These are phyloP conservation scores for Raddia guianensis DNA, from an alignment of 176 grass and related monocot species.

Conservation along the genomic window DNA sequence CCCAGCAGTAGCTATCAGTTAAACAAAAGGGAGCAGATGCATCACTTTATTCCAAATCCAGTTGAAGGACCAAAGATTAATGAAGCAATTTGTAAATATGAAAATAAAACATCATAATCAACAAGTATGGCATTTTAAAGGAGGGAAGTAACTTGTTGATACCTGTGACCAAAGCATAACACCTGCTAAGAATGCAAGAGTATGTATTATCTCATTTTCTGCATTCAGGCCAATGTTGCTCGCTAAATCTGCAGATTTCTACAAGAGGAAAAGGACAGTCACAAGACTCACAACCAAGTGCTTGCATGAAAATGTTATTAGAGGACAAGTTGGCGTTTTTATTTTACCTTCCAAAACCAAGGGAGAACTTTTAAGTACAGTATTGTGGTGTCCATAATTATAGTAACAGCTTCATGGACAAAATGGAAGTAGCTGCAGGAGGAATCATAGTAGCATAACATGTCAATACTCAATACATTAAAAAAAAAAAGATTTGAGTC, in stretches of 20 bases:
- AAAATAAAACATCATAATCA: neutral
- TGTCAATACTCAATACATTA: neutral
- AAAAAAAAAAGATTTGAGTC: neutral
- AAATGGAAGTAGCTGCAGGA: slow-evolving; percentile 81
- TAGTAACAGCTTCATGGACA: slow-evolving; percentile 78
- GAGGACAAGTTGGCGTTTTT: slow-evolving; percentile 15
- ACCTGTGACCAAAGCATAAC: slow-evolving; percentile 99
- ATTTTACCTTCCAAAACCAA: slow-evolving; percentile 94
- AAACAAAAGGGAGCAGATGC: slow-evolving; percentile 17
- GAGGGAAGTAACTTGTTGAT: slow-evolving; percentile 16
- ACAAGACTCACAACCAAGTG: slow-evolving; percentile 19
- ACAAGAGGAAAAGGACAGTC: slow-evolving; percentile 40
- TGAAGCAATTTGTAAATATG: slow-evolving; percentile 26
- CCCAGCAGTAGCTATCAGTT: slow-evolving; percentile 28
- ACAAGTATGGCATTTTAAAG: neutral
- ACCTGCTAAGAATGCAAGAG: slow-evolving; percentile 94
- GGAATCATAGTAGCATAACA: slow-evolving; percentile 15
- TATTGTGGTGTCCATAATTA: slow-evolving; percentile 87
- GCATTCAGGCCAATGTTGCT: slow-evolving; percentile 67
- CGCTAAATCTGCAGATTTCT: slow-evolving; percentile 75
- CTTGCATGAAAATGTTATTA: slow-evolving; percentile 8
- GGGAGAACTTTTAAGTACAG: slow-evolving; percentile 86
- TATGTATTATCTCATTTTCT: slow-evolving; percentile 93
- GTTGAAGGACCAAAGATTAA: slow-evolving; percentile 17
- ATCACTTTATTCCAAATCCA: slow-evolving; percentile 8